Evolutionary conservation across 2,329 filamentous ascomycete genomes (phyloP).

Genomic region (Hymenotorrendiella dingleyae): DNA sequence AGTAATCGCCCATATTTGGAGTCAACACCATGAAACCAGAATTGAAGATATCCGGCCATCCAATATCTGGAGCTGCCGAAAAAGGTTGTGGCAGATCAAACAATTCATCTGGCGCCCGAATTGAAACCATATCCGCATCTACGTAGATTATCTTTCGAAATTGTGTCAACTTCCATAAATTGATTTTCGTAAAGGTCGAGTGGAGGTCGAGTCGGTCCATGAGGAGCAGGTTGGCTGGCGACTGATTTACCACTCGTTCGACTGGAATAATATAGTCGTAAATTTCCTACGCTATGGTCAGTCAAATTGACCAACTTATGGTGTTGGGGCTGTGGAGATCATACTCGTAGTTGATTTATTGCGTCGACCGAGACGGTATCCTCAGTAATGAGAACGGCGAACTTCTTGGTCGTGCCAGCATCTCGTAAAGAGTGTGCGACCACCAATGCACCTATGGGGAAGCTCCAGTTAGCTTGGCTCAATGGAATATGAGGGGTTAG

Average conservation of each 20-base stretch:
- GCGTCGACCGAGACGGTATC: constrained; percentile 72
- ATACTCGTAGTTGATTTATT: constrained; percentile 71
- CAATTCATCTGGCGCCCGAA: constrained; percentile 87
- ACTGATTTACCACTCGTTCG: constrained; percentile 68
- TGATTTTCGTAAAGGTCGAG: constrained; percentile 94
- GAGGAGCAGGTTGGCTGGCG: constrained; percentile 75
- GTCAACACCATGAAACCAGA: constrained; percentile 91
- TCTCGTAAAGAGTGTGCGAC: constrained; percentile 92
- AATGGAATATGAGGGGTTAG: constrained; percentile 9
- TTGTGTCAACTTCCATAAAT: constrained; percentile 84
- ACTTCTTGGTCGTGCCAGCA: constrained; percentile 77
- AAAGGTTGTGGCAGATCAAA: constrained; percentile 60
- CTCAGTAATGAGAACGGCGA: constrained; percentile 77
- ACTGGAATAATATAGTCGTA: constrained; percentile 90
- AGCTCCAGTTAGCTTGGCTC: constrained; percentile 16
- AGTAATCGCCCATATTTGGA: constrained; percentile 82
- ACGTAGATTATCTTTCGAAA: constrained; percentile 92
- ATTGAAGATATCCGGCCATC: constrained; percentile 98
- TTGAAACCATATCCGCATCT: constrained; percentile 87
- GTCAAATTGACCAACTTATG: no score
- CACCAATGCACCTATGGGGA: constrained; percentile 71
- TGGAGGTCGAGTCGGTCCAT: constrained; percentile 90
- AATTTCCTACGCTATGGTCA: constrained; percentile 49
- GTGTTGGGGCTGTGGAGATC: constrained; percentile 13
- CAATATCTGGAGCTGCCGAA: constrained; percentile 82